Base-by-base conservation (phyloP, 805 yeast genomes). In the Nakazawaea ishiwadae region DNA sequence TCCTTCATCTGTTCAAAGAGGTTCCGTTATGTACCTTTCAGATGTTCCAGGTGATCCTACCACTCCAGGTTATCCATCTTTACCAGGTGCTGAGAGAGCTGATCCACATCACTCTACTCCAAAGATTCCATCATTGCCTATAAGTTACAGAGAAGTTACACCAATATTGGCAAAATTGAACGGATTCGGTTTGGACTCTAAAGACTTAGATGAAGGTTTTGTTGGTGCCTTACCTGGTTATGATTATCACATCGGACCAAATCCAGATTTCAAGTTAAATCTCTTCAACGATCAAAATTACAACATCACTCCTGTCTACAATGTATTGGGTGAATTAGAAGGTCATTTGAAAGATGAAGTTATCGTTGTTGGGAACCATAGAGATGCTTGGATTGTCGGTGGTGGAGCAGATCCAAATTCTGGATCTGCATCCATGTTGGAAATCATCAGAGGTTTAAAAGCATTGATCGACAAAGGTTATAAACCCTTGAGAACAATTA, bases 381-480 rank as follows among this genome's bases (percentile, higher is more conserved):
- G 89, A 42, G 93, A 84, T 54, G 79, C 90, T 2, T 85, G 91
- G 93, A 73, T 80, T 42, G 75, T 79, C 43, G 85, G 85, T 39
- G 87, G 87, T 10, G 90, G 90, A 1, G 80, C 77, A 21, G 93
- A 84, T 59, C 90, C 93, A 20, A 84, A 84, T 58, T 72, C 83
- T 21, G 91, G 91, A 0, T 72, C 85, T 15, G 81, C 89, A 1
- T 76, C 69, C 0, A 48, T 81, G 49, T 58, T 84, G 33, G 91
- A 84, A 55, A 60, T 84, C 31, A 78, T 81, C 6, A 66, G 85
- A 37, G 79, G 75, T 1, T 63, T 82, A 29, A 74, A 77, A 17
- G 71, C 66, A 31, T 62, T 84, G 39, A 48, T 57, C 26, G 63
- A 70, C 44, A 47, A 54, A 2, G 88, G 87, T 8, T 86, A 89